Evolutionary conservation across 1,284 basidiomycete genomes (phyloP), one percentile per base, ranked within the genome.

Genomic region (Pascua sp.): DNA sequence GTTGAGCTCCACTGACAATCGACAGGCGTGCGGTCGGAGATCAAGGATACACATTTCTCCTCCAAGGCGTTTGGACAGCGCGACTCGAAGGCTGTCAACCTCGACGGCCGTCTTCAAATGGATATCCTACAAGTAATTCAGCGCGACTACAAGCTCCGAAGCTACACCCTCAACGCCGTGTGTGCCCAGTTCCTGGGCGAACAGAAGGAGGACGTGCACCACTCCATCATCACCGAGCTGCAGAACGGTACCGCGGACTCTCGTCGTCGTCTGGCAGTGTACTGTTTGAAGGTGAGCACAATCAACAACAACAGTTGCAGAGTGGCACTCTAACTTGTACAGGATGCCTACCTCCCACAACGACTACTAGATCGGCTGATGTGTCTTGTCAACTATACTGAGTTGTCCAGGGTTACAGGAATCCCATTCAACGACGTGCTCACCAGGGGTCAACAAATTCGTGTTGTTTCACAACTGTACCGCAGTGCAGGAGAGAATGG

Each of bases 291-390:
- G 85, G 91, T 89, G 40, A 59, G 72, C 61, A 12, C 9, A n/a
- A n/a, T 16, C 32, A 16, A 16, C 32, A n/a, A n/a, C 37, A 15
- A 32, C 24, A 7, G 24, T 3, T 32, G 24, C 24, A 32, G 24
- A 32, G 7, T 32, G 3, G 24, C 7, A 4, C 32, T 15, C 46
- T 44, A 46, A 52, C 42, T 11, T 9, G 9, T n/a, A 1, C 59
- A 95, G 92, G 93, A 97, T 80, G 93, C 94, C 1, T 97, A 97
- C 72, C 84, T 97, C 15, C 94, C 93, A 0, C 93, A 97, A 76
- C 82, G 93, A 48, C 77, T 97, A 42, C 83, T 98, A 76, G 93
- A 97, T 76, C 96, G 96, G 70, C 81, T 98, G 43, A 96, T 97
- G 94, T 96, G 91, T 65, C 92, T 97, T 69, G 87, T 97, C 73